Base-by-base conservation (phyloP, 805 yeast genomes). In the Saccharomycopsis capsularis region DNA sequence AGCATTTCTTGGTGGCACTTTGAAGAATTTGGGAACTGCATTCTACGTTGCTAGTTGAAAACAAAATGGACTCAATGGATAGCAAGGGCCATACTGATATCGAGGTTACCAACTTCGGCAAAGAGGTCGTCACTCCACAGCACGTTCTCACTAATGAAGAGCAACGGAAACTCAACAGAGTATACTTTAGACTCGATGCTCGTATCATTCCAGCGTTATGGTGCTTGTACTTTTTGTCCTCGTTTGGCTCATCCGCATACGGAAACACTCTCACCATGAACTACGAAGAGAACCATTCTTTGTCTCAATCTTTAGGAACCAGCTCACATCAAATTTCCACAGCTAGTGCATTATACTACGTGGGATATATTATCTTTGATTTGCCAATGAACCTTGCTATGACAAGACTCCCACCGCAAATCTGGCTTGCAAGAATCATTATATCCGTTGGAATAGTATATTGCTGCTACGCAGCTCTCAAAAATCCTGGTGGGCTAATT, bases 191-290 rank as follows among this genome's bases (percentile, higher is more conserved):
- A 57, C 67, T 85, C 22, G 95, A 85, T 60, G 60, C 61, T 41
- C 70, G 95, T 46, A 84, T 85, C 58, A 82, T 86, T 50, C 95
- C 95, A 2, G 89, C 91, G 0, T 67, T 86, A 49, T 86, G 95
- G 95, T 68, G 78, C 40, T 65, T 86, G 42, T 86, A 86, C 62
- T 86, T 86, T 59, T 66, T 87, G 46, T 78, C 89, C 1, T 85
- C 95, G 1, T 85, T 83, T 61, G 95, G 93, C 1, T 71, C 80
- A 3, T 78, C 79, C 27, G 85, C 85, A 16, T 87, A 83, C 58
- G 95, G 95, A 54, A 76, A 79, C 53, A 75, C 95, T 0, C 69
- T 86, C 51, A 86, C 95, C 5, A 86, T 86, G 95, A 86, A 86
- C 65, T 58, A 61, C 29, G 73, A 68, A 23, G 64, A 61, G 29